Conservation (phyloP, 768 basidiomycete species). For the Podaxis carcinomalis region DNA sequence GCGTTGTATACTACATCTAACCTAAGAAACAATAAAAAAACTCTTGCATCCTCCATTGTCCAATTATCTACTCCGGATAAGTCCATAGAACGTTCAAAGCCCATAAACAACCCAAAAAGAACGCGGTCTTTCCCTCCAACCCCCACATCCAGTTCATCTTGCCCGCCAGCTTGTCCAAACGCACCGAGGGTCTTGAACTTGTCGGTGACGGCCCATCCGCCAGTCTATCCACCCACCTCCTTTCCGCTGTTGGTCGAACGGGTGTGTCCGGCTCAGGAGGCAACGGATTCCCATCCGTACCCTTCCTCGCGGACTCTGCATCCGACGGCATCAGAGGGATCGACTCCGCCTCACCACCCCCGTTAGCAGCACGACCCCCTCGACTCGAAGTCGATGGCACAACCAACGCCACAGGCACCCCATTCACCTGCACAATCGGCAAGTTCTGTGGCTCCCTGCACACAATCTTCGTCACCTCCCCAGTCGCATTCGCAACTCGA, state of each 20-base stretch:
- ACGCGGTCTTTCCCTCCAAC: slow-evolving; percentile 33
- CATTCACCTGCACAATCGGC: slow-evolving; percentile 21
- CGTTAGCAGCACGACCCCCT: not conserved
- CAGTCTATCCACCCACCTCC: slow-evolving; percentile 50
- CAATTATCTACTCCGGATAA: slow-evolving; percentile 11
- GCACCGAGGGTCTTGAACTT: slow-evolving; percentile 18
- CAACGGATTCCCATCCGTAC: slow-evolving; percentile 17
- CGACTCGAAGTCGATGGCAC: not conserved
- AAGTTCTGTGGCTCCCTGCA: slow-evolving; percentile 30
- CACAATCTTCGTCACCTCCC: slow-evolving; percentile 59
- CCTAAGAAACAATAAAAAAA: not conserved
- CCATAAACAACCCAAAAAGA: slow-evolving; percentile 46
- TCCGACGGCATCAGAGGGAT: slow-evolving; percentile 17
- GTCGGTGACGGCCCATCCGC: slow-evolving; percentile 28
- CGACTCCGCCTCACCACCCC: not conserved
- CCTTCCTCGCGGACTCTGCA: slow-evolving; percentile 18
- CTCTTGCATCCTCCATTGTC: not conserved
- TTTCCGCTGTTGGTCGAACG: slow-evolving; percentile 23
- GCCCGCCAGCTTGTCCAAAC: slow-evolving; percentile 26
- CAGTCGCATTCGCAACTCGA: slow-evolving; percentile 71
- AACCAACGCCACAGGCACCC: slow-evolving; percentile 10
- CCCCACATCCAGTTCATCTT: slow-evolving; percentile 19
- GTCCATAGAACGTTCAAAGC: slow-evolving; percentile 47
- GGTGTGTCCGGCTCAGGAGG: slow-evolving; percentile 36
- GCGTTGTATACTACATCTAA: not conserved